phyloP scores from a whole-genome alignment of 108 stramenopile species.

The Nitzschia palea region DNA sequence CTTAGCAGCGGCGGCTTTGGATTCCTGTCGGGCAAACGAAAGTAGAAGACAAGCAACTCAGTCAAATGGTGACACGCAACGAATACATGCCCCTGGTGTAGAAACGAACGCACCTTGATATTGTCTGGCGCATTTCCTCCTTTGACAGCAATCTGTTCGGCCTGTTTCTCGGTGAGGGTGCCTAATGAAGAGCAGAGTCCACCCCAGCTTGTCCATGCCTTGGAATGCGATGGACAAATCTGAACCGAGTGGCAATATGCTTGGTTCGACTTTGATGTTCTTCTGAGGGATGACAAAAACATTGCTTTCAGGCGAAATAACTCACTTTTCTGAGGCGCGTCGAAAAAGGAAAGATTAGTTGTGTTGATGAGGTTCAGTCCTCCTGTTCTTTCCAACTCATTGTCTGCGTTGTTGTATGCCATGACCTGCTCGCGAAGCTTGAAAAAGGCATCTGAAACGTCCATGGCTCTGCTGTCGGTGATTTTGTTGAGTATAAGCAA shows the following conservation, averaged over 20 bases:
- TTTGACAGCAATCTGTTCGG: constrained; percentile 23
- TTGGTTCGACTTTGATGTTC: constrained; percentile 83
- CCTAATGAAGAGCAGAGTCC: constrained; percentile 80
- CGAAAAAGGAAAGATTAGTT: constrained; percentile 93
- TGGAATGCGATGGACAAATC: constrained; percentile 84
- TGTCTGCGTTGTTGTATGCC: constrained; percentile 56
- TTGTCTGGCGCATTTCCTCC: constrained; percentile 22
- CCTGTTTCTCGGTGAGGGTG: constrained; percentile 47
- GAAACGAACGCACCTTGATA: constrained; percentile 24
- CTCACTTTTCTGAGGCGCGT: constrained; percentile 83
- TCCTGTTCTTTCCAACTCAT: constrained; percentile 66
- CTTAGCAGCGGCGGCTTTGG: constrained; percentile 52
- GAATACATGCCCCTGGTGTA: neutral
- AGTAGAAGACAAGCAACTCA: neutral
- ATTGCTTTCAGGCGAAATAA: constrained; percentile 90
- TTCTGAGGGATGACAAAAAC: constrained; percentile 72
- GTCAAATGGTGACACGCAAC: neutral
- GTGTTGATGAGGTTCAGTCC: constrained; percentile 94
- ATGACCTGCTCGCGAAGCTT: constrained; percentile 95
- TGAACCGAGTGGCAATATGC: constrained; percentile 91
- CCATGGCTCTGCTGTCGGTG: constrained; percentile 70
- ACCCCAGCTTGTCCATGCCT: constrained; percentile 94
- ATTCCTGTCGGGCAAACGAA: constrained; percentile 29
- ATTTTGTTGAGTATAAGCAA: constrained; percentile 58
- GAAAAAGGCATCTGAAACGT: constrained; percentile 85